Conservation (phyloP, 495 filamentous ascomycete genomes). For the Glonium stellatum region DNA sequence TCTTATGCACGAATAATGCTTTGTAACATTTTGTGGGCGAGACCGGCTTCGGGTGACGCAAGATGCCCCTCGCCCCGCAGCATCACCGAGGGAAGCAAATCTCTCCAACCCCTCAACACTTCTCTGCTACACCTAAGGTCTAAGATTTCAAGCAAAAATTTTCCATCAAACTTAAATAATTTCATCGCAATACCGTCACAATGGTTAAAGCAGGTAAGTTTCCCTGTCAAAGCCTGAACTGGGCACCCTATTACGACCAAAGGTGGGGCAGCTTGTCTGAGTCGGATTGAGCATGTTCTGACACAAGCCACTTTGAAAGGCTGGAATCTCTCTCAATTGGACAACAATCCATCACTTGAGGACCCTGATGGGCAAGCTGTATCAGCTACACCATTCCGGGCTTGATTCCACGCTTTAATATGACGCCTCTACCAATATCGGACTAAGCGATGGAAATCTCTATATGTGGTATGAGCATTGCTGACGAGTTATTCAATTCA, state of each 20-base stretch:
- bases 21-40: neutral
- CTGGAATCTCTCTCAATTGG: slow-evolving; percentile 6
- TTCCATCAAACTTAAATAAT: slow-evolving; percentile 1
- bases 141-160: neutral
- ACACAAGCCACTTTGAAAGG: slow-evolving; percentile 1
- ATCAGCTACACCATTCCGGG: neutral
- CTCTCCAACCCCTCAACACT: neutral
- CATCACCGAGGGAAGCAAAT: neutral
- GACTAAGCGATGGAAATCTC: neutral
- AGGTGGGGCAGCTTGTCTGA: slow-evolving; percentile 6
- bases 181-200: slow-evolving; percentile 18
- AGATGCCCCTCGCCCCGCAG: neutral
- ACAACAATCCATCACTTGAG: neutral
- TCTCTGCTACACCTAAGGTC: neutral
- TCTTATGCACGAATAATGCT: neutral
- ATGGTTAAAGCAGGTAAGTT: slow-evolving; percentile 34
- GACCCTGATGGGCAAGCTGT: slow-evolving; percentile 22
- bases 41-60: neutral
- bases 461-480: neutral
- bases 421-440: neutral
- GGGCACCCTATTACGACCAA: neutral
- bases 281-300: slow-evolving; percentile 29
- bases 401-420: neutral
- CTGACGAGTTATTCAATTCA: slow-evolving; percentile 5
- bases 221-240: neutral